Evolutionary conservation across 1,284 basidiomycete genomes (phyloP), one percentile per base, ranked within the genome.

Genomic region (Cutaneotrichosporon dermatis): DNA sequence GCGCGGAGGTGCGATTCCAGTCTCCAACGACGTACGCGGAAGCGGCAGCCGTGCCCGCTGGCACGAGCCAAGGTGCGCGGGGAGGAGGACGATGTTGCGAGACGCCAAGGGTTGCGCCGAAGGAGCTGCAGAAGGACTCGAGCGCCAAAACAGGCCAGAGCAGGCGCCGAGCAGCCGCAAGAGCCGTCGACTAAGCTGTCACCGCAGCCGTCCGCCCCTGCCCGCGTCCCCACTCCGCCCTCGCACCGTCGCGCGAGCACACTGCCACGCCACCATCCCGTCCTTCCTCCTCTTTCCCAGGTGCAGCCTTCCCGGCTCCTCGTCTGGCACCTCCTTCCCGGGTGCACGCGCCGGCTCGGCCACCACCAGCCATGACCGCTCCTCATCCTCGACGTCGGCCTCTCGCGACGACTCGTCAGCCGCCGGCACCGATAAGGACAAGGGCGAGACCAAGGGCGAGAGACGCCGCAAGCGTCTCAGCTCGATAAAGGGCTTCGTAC

Each of bases 401-500:
- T 25, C 25, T 25, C 25, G 25, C 25, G 25, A 25, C 25, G 25
- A 25, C 25, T 25, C 25, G 25, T 25, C 25, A 25, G 25, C 25
- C 25, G 25, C 25, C 25, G 25, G 25, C 6, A 46, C 12, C 37
- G 41, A 48, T 6, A 33, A 54, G 35, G 16, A n/a, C 37, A 36
- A 46, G 36, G 37, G 13, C 12, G 13, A n/a, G 42, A 42, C 36
- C 44, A n/a, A 36, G 11, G 56, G 51, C 6, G 55, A 35, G 7
- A 62, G 60, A 56, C 58, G 64, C 13, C 62, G 73, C 51, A 76
- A 76, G 54, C 56, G 75, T 11, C 60, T 76, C 44, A 69, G 64
- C 55, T 69, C 66, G 1, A 66, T 75, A 64, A 75, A 75, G 59
- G 73, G 69, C 8, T 72, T 76, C 52, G 73, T 74, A 4, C 63